Conservation (phyloP, 148 eudicot species). For the Tetragonia tetragonoides region DNA sequence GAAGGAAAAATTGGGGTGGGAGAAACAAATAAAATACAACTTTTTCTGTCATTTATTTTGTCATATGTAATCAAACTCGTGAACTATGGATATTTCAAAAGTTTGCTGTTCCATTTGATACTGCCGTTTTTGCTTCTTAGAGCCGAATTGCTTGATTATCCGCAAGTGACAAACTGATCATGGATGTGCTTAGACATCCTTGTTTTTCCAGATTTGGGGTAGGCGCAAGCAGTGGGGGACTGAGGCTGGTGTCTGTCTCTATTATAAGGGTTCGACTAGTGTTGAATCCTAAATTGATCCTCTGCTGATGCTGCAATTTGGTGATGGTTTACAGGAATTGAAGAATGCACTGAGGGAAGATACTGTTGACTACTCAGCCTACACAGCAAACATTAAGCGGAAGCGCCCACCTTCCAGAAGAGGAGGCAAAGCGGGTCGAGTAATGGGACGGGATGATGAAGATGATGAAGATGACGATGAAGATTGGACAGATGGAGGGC, state of each 20-base stretch:
- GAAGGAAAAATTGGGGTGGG: not conserved
- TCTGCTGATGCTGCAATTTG: not conserved
- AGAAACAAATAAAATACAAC: not conserved
- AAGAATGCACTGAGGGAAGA: slow-evolving; percentile 91
- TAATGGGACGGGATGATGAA: slow-evolving; percentile 35
- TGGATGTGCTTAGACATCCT: not conserved
- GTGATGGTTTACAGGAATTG: slow-evolving; percentile 53
- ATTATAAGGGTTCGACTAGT: too few relatives aligned
- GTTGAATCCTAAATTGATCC: too few relatives aligned
- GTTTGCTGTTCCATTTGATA: not conserved
- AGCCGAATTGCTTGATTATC: not conserved
- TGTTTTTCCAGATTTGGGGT: too few relatives aligned
- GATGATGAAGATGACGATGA: slow-evolving; percentile 54
- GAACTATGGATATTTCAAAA: not conserved
- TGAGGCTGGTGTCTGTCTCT: not conserved
- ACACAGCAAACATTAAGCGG: slow-evolving; percentile 84
- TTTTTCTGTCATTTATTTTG: too few relatives aligned
- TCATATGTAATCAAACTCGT: not conserved
- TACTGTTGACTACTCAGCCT: slow-evolving; percentile 84
- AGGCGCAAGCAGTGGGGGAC: not conserved
- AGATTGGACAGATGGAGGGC: slow-evolving; percentile 43
- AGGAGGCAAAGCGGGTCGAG: slow-evolving; percentile 49
- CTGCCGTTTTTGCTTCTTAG: not conserved
- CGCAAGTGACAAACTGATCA: not conserved
- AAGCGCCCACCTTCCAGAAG: slow-evolving; percentile 71